Evolutionary conservation across 2,329 filamentous ascomycete genomes (phyloP).

Genomic region (Aspergillus sp.): DNA sequence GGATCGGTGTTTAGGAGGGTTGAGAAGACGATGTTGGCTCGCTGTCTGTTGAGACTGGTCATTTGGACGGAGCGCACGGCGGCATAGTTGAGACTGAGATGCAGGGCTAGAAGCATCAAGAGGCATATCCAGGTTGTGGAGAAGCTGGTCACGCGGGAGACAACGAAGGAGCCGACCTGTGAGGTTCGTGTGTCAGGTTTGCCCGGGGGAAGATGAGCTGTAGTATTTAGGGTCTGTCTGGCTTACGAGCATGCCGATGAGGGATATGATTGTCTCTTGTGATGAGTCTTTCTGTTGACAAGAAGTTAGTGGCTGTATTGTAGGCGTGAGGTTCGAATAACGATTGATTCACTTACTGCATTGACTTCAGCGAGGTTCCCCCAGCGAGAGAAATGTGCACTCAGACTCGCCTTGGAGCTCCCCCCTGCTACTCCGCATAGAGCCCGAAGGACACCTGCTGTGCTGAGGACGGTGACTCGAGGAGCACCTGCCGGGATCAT

Average conservation of each 20-base stretch:
- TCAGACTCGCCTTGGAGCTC: conserved; percentile 85
- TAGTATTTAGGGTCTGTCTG: background rate
- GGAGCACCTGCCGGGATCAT: conserved; percentile 61
- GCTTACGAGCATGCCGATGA: conserved; percentile 76
- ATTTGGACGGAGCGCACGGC: conserved; percentile 84
- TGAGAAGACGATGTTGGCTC: conserved; percentile 75
- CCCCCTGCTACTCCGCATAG: conserved; percentile 89
- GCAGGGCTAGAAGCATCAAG: conserved; percentile 69
- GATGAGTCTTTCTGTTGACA: conserved; percentile 73
- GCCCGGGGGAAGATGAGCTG: background rate
- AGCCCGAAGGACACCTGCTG: conserved; percentile 62
- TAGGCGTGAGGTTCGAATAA: background rate
- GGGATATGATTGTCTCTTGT: conserved; percentile 89
- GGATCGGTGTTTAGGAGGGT: conserved; percentile 49
- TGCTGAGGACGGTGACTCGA: conserved; percentile 60
- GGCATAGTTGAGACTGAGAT: conserved; percentile 81
- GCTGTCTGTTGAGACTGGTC: conserved; percentile 80
- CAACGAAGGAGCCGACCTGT: conserved; percentile 73
- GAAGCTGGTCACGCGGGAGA: conserved; percentile 71
- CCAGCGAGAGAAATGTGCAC: conserved; percentile 83
- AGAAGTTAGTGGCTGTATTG: conserved; percentile 4
- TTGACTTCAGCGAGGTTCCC: conserved; percentile 92
- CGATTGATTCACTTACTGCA: conserved; percentile 54
- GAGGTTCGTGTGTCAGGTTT: background rate
- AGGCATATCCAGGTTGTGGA: conserved; percentile 73